phyloP scores from a whole-genome alignment of 805 yeast genomes.

The Candida verbasci region DNA sequence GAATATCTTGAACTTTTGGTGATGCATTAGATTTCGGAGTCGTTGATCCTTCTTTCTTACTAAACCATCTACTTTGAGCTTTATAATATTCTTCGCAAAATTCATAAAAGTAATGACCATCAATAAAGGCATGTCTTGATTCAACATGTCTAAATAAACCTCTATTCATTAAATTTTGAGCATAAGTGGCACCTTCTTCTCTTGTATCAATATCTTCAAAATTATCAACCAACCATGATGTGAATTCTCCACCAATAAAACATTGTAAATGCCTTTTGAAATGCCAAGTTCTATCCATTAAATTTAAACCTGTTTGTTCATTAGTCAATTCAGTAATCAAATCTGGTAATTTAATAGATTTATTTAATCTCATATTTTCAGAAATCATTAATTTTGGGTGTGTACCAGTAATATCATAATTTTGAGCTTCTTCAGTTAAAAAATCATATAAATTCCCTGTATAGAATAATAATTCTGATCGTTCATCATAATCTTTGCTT shows the following conservation, averaged over 20 bases:
- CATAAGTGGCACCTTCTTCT: slow-evolving; percentile 80
- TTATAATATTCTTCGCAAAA: slow-evolving; percentile 49
- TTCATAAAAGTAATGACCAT: slow-evolving; percentile 90
- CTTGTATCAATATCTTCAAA: slow-evolving; percentile 75
- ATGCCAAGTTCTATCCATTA: slow-evolving; percentile 89
- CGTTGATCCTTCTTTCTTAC: slow-evolving; percentile 11
- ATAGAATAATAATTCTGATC: slow-evolving; percentile 79
- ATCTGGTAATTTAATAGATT: slow-evolving; percentile 44
- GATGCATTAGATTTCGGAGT: slow-evolving; percentile 21
- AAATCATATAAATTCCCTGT: slow-evolving; percentile 79
- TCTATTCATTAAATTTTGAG: slow-evolving; percentile 68
- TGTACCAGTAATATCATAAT: slow-evolving; percentile 33
- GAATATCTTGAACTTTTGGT: slow-evolving; percentile 17
- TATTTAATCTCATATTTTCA: slow-evolving; percentile 39
- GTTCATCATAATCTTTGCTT: slow-evolving; percentile 36
- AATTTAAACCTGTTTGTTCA: slow-evolving; percentile 52
- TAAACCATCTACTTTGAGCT: slow-evolving; percentile 26
- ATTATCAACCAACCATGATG: slow-evolving; percentile 76
- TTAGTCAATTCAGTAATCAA: slow-evolving; percentile 67
- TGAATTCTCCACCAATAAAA: slow-evolving; percentile 82
- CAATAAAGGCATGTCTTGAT: slow-evolving; percentile 75
- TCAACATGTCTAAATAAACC: slow-evolving; percentile 81
- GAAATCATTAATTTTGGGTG: slow-evolving; percentile 32
- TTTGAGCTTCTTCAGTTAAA: slow-evolving; percentile 45
- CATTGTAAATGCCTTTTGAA: slow-evolving; percentile 72